Evolutionary conservation across 2,329 filamentous ascomycete genomes (phyloP).

Genomic region (Westerdykella ornata): DNA sequence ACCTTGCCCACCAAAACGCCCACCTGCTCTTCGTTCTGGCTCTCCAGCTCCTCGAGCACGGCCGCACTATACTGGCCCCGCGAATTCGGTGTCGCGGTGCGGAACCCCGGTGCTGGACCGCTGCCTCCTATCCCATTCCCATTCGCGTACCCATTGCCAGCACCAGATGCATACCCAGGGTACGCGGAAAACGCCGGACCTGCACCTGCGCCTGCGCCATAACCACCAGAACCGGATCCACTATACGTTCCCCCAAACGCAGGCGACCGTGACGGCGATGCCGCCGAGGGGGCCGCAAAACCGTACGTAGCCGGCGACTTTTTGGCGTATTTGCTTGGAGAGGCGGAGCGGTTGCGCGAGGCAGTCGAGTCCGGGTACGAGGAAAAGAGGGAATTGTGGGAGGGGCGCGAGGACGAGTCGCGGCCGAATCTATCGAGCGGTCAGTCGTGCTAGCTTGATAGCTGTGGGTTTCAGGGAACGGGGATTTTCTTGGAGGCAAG

Average conservation of each 20-base stretch:
- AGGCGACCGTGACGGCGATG: neutral
- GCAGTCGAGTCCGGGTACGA: conserved; percentile 17
- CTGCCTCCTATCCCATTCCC: conserved; percentile 5
- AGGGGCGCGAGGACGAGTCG: conserved; percentile 7
- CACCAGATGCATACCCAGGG: conserved; percentile 16
- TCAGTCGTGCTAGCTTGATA: neutral
- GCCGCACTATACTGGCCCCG: conserved; percentile 90
- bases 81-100: conserved; percentile 43
- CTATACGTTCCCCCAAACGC: too few relatives aligned
- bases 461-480: neutral
- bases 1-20: conserved; percentile 90
- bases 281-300: conserved; percentile 11
- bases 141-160: conserved; percentile 2
- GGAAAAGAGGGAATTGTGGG: conserved; percentile 37
- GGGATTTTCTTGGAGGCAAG: too few relatives aligned
- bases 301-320: conserved; percentile 20
- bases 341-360: conserved; percentile 26
- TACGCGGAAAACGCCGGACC: conserved; percentile 32
- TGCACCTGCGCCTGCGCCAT: neutral
- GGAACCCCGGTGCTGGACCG: conserved; percentile 16
- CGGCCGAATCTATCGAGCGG: conserved; percentile 20
- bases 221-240: too few relatives aligned
- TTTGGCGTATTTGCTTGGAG: conserved; percentile 32
- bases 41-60: conserved; percentile 87
- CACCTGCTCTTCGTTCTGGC: conserved; percentile 86